A percentile compares a stretch with the other conserved stretches of the same genome.
Evolutionary conservation across 2,329 filamentous ascomycete genomes (phyloP).

Genomic region (Fusarium sp.): DNA sequence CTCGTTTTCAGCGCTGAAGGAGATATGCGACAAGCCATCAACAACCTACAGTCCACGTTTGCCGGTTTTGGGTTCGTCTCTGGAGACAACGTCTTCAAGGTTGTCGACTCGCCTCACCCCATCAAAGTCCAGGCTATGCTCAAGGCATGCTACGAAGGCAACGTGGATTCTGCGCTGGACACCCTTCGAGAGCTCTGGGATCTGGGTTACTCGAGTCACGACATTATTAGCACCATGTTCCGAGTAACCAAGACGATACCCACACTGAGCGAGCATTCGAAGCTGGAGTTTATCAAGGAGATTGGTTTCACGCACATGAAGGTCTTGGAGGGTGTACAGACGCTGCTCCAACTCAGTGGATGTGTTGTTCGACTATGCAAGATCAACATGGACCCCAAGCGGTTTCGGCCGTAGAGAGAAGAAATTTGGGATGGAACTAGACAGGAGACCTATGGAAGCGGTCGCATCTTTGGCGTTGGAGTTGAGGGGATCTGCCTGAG

Average conservation of each 20-base stretch:
- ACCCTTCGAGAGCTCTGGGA: constrained; percentile 91
- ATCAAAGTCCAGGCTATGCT: constrained; percentile 99
- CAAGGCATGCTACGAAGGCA: constrained; percentile 94
- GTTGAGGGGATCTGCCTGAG: constrained; percentile 32
- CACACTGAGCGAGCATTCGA: constrained; percentile 91
- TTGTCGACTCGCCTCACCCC: constrained; percentile 96
- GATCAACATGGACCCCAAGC: constrained; percentile 94
- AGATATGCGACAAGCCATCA: constrained; percentile 99
- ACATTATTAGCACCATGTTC: constrained; percentile 99
- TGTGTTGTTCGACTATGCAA: constrained; percentile 92
- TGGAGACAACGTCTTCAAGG: constrained; percentile 97
- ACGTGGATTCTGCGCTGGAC: constrained; percentile 88
- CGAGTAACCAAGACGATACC: constrained; percentile 96
- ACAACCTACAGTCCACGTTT: constrained; percentile 93
- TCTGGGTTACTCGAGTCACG: constrained; percentile 96
- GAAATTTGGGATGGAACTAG: not conserved
- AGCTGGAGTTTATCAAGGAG: constrained; percentile 97
- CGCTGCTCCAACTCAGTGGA: constrained; percentile 90
- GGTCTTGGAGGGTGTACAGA: constrained; percentile 97
- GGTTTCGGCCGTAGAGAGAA: constrained; percentile 68
- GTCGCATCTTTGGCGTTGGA: constrained; percentile 34
- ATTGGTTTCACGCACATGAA: constrained; percentile 99
- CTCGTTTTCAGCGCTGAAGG: constrained; percentile 97
- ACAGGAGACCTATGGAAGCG: constrained; percentile 1
- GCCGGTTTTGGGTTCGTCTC: constrained; percentile 98